Evolutionary conservation across 352 stramenopile species (phyloP), one percentile per base, ranked within the genome.

Genomic region (Saprolegnia parasitica): DNA sequence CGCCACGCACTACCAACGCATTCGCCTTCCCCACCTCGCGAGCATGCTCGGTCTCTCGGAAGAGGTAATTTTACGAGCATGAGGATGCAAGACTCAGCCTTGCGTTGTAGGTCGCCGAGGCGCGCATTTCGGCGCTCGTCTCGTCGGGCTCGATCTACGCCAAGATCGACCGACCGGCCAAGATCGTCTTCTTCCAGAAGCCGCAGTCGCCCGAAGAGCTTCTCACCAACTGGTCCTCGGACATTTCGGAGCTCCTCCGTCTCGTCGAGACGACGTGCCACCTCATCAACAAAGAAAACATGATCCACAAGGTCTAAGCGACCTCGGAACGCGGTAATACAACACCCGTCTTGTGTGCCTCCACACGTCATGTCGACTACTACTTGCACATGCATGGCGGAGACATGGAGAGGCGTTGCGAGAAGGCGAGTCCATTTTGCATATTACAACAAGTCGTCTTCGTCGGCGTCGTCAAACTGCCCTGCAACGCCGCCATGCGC

Each of bases 231-330:
- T 99, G 96, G 97, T 96, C 96, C 37, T 79, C 76, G 55, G 96
- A 99, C 81, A 98, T 99, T 72, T 96, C 93, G 24, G 87, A 97
- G 75, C 77, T 99, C 55, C 86, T 99, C 67, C 80, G 88, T 62
- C 79, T 99, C 42, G 93, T 99, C 40, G 96, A 99, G 79, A 97
- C 91, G 29, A 99, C 97, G 60, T 98, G 88, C 71, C 96, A 99
- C 84, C 82, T 99, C 71, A 98, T 99, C 81, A 96, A 99, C 81
- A 99, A 99, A 86, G 97, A 99, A 77, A 98, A 97, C 73, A 99
- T 99, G 96, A 88, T 98, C 65, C 83, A 97, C 81, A 96, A 95
- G 78, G 81, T 96, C 64, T 93, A 83, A 80, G 45, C 45, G 5
- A 5, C 29, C 2, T 35, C 29, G 2, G 29, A 2, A 35, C 13